Base-by-base conservation (phyloP, 2,329 filamentous ascomycete genomes). In the Phaeosphaeriaceae sp. region DNA sequence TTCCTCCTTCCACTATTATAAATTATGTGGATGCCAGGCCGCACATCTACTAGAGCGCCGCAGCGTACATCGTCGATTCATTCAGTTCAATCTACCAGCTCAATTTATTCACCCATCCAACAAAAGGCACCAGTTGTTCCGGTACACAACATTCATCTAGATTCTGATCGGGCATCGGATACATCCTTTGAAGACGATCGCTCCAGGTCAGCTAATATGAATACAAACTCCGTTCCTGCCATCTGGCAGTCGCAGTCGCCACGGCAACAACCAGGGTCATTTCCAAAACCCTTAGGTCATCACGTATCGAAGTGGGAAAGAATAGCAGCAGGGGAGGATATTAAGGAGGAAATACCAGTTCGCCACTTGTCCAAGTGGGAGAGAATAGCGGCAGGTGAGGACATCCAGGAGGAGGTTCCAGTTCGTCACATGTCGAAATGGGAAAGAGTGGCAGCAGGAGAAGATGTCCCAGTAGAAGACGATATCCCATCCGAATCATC, bases 11-110 rank as follows among this genome's bases (percentile, higher is more conserved):
- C 8, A 26, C 2, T 16, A 12, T n/a, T 13, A 18, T 6, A 18
- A 36, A 34, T 62, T 49, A 73, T 73, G 70, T 73, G 70, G 70
- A 64, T 61, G 29, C 57, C 68, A 42, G 63, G 54, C 39, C 65
- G 70, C 29, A 46, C 58, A 37, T 56, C 36, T 20, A n/a, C 60
- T 32, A 51, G 64, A 18, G 56, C 62, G 52, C 50, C 61, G 32
- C 60, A 63, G 51, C 68, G 64, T 42, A 67, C 67, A 41, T 40
- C 56, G 15, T 70, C 68, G 7, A 53, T 71, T 16, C 60, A 72
- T 46, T 71, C 68, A 6, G 44, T 70, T 17, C 63, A 67, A 28
- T 68, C 66, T 8, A 48, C 41, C 29, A 58, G 62, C 28, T 29
- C 21, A 6, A 18, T 28, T 6, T 30, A 28, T n/a, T 41, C 38